Conservation (phyloP, 2,329 filamentous ascomycete species). For the Magnaporthiopsis rhizophila region DNA sequence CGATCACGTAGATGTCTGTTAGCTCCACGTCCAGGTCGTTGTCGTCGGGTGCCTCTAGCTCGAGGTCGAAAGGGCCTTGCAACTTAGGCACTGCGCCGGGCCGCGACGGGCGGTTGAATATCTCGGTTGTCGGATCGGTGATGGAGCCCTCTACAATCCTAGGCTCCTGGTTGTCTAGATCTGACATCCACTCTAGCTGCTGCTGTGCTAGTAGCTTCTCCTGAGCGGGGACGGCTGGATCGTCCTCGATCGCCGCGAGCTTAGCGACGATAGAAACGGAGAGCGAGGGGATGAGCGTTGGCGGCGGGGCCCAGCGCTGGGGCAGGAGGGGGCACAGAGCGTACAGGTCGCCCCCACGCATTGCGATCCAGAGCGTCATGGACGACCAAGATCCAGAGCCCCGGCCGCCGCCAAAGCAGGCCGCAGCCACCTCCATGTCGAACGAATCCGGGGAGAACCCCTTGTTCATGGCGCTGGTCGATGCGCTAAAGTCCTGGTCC, state of each 20-base stretch:
- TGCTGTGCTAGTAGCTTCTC: constrained; percentile 53
- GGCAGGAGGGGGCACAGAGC: constrained; percentile 86
- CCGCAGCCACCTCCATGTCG: constrained; percentile 89
- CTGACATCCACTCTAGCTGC: constrained; percentile 60
- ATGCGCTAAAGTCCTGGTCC: constrained; percentile 77
- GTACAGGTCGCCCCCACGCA: constrained; percentile 88
- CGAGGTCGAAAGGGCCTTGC: constrained; percentile 54
- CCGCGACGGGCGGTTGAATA: constrained; percentile 48
- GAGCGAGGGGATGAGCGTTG: constrained; percentile 71
- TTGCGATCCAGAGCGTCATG: constrained; percentile 97
- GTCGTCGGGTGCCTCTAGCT: constrained; percentile 41
- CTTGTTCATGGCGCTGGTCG: constrained; percentile 64
- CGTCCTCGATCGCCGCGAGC: constrained; percentile 53
- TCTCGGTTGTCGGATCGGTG: constrained; percentile 42
- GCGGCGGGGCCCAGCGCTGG: constrained; percentile 71
- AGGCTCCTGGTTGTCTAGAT: constrained; percentile 56
- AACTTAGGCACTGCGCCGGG: constrained; percentile 52
- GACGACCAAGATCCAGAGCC: constrained; percentile 79
- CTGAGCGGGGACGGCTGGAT: constrained; percentile 42
- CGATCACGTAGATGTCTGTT: constrained; percentile 55
- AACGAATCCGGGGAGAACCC: constrained; percentile 83
- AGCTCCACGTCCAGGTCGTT: constrained; percentile 49
- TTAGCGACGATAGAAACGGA: constrained; percentile 77
- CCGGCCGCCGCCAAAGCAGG: constrained; percentile 59
- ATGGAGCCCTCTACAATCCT: constrained; percentile 40